Conservation (phyloP, 768 basidiomycete genomes). For the Wakefieldia striispora region DNA sequence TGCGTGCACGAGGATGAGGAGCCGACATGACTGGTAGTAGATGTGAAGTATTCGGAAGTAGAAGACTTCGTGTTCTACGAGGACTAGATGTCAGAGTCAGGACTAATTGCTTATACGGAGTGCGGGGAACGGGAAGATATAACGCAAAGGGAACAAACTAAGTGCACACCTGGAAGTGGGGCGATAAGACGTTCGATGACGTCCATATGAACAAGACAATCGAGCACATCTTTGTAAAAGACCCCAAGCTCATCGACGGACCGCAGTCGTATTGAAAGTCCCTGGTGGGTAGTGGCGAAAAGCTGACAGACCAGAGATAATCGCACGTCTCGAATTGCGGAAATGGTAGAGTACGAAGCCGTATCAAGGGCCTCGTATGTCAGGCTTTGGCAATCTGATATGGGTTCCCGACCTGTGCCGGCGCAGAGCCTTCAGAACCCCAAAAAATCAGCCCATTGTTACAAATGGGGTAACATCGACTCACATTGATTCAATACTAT, state of each 20-base stretch:
- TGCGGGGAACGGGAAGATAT: neutral
- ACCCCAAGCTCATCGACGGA: slow-evolving; percentile 25
- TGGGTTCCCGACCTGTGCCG: slow-evolving; percentile 41
- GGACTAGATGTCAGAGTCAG: slow-evolving; percentile 35
- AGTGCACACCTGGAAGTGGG: slow-evolving; percentile 37
- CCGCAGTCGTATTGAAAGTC: slow-evolving; percentile 30
- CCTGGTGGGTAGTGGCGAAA: slow-evolving; percentile 31
- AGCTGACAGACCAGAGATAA: slow-evolving; percentile 38
- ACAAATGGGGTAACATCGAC: slow-evolving; percentile 1
- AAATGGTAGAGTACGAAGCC: slow-evolving; percentile 19
- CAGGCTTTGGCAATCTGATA: slow-evolving; percentile 33
- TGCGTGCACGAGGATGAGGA: slow-evolving; percentile 39
- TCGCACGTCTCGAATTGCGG: slow-evolving; percentile 34
- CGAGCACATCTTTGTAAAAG: slow-evolving; percentile 36
- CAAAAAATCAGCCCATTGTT: neutral
- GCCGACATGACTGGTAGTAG: slow-evolving; percentile 40
- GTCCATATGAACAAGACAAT: slow-evolving; percentile 34
- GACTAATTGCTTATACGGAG: slow-evolving; percentile 5
- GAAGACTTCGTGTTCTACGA: slow-evolving; percentile 41
- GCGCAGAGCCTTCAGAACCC: slow-evolving; percentile 35
- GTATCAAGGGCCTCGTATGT: slow-evolving; percentile 32
- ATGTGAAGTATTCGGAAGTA: slow-evolving; percentile 41
- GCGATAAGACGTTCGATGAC: slow-evolving; percentile 35
- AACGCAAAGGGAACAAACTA: neutral
- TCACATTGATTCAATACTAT: slow-evolving; percentile 40